Evolutionary conservation across 2,329 filamentous ascomycete genomes (phyloP).

Genomic region (Thermothelomyces thermophilus): DNA sequence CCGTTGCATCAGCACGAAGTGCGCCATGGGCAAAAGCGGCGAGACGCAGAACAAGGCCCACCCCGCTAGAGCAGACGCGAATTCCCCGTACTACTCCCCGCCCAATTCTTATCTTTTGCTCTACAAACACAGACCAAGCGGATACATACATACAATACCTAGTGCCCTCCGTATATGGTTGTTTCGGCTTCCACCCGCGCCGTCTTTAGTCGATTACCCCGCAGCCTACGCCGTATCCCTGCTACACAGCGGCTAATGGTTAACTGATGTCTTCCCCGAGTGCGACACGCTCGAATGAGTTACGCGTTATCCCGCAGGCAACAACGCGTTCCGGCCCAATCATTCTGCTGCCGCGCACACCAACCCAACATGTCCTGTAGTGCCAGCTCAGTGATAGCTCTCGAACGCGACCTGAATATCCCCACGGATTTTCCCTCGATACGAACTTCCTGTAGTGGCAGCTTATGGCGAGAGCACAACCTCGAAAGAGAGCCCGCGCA

Average conservation of each 20-base stretch:
- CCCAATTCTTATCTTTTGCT: too few species aligned
- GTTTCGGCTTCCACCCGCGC: not conserved
- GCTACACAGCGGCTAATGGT: not conserved
- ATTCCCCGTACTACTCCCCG: too few species aligned
- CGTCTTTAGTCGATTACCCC: not conserved
- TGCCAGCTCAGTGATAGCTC: not conserved
- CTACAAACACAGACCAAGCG: too few species aligned
- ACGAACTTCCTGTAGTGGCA: not conserved
- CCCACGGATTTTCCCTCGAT: not conserved
- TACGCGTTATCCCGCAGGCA: not conserved
- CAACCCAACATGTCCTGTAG: not conserved
- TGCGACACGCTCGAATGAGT: not conserved
- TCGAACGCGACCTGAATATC: not conserved
- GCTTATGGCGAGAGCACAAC: conserved; percentile 2
- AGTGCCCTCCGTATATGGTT: too few species aligned
- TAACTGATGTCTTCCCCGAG: not conserved
- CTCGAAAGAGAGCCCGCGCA: conserved; percentile 16
- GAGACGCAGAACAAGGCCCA: too few species aligned
- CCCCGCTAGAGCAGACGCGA: too few species aligned
- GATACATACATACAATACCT: too few species aligned
- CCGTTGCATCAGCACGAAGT: too few species aligned
- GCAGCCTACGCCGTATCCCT: not conserved
- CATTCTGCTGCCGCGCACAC: not conserved
- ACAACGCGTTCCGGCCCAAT: not conserved
- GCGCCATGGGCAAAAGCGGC: too few species aligned